Evolutionary conservation across 345 rosid species (phyloP).

Genomic region (Gossypium arboreum): DNA sequence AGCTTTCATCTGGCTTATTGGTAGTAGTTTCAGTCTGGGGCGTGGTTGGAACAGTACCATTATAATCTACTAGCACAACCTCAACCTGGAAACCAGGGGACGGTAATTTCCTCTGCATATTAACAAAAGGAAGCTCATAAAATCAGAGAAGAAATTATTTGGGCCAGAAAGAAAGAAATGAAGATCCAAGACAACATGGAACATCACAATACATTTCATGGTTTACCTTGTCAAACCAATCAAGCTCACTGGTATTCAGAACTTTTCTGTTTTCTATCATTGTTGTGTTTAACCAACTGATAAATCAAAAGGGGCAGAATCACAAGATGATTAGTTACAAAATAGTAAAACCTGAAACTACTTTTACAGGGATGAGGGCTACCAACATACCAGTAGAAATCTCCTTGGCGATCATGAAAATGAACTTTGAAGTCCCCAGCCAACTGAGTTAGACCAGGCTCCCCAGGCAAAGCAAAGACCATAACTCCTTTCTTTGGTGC

Average conservation of each 20-base stretch:
- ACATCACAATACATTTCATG: neutral
- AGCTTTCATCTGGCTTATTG: slow-evolving; percentile 37
- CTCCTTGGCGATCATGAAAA: slow-evolving; percentile 91
- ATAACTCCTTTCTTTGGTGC: slow-evolving; percentile 87
- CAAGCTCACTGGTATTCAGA: slow-evolving; percentile 58
- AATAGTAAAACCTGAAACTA: slow-evolving; percentile 8
- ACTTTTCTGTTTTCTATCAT: slow-evolving; percentile 77
- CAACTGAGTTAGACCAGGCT: slow-evolving; percentile 76
- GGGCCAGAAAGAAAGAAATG: slow-evolving; percentile 1
- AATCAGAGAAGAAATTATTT: neutral
- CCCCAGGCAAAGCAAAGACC: slow-evolving; percentile 89
- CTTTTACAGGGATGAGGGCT: neutral
- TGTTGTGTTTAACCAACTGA: slow-evolving; percentile 82
- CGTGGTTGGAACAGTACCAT: slow-evolving; percentile 28
- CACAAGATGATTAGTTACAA: slow-evolving; percentile 6
- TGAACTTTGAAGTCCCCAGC: slow-evolving; percentile 82
- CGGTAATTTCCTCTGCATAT: slow-evolving; percentile 70
- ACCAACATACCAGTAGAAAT: slow-evolving; percentile 73
- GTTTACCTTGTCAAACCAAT: slow-evolving; percentile 73
- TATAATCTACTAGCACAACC: slow-evolving; percentile 57
- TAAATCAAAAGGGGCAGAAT: slow-evolving; percentile 11
- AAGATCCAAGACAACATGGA: neutral
- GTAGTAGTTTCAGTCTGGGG: slow-evolving; percentile 32
- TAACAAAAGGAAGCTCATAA: slow-evolving; percentile 9
- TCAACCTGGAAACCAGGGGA: slow-evolving; percentile 85